These are phyloP conservation scores for Arxiozyma slooffiae DNA, from an alignment of 1,139 yeast genomes.

Conservation along the genomic window DNA sequence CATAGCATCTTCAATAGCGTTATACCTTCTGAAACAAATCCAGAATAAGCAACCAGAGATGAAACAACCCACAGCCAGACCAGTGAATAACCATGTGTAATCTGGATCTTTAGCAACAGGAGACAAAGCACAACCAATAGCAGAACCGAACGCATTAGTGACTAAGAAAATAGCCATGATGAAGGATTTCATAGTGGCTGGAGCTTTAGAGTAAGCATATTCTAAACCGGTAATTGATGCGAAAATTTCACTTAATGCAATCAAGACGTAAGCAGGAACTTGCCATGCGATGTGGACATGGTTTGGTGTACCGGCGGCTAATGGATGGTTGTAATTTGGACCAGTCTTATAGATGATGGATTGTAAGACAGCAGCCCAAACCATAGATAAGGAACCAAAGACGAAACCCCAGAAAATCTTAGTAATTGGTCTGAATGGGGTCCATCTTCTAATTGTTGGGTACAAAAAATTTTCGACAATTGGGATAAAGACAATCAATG, in stretches of 20 bases:
- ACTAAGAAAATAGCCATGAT: constrained; percentile 59
- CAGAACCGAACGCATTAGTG: constrained; percentile 58
- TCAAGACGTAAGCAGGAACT: constrained; percentile 42
- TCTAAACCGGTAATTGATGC: constrained; percentile 61
- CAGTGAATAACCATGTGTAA: constrained; percentile 57
- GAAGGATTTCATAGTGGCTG: constrained; percentile 56
- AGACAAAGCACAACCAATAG: constrained; percentile 62
- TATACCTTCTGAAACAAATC: constrained; percentile 48
- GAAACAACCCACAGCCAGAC: constrained; percentile 50
- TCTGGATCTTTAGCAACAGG: constrained; percentile 59
- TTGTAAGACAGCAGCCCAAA: constrained; percentile 75
- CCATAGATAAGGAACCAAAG: constrained; percentile 60
- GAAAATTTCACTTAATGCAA: constrained; percentile 62
- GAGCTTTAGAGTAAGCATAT: constrained; percentile 61
- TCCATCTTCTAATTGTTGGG: constrained; percentile 48
- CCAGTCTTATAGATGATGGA: constrained; percentile 61
- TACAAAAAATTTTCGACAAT: constrained; percentile 48
- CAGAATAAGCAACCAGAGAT: constrained; percentile 56
- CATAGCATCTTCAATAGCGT: constrained; percentile 50
- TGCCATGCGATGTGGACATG: constrained; percentile 35
- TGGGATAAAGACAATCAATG: constrained; percentile 57
- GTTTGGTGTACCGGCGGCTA: constrained; percentile 34
- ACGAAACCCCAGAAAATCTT: constrained; percentile 70
- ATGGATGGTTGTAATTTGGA: constrained; percentile 65
- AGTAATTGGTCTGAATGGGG: constrained; percentile 59